Conservation (phyloP, 2,329 filamentous ascomycete species). For the Aspergillus sp. region DNA sequence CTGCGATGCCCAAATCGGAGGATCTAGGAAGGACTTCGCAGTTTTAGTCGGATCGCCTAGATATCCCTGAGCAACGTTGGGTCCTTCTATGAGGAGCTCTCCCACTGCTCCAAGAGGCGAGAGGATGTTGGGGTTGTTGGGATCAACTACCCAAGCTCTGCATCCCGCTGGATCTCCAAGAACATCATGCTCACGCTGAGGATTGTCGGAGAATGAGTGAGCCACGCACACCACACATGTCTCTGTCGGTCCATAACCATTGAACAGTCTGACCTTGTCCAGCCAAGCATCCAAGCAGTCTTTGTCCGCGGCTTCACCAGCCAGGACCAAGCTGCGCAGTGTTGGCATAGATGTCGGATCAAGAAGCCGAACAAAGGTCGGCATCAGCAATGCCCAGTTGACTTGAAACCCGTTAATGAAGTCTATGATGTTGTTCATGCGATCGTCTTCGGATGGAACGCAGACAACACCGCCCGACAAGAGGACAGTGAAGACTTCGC, state of each 20-base stretch:
- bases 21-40: slow-evolving; percentile 15
- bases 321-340: slow-evolving; percentile 20
- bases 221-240: no score
- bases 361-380: slow-evolving; percentile 43
- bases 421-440: slow-evolving; percentile 31
- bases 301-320: neutral
- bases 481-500: slow-evolving; percentile 30
- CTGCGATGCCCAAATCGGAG: slow-evolving; percentile 13
- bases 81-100: slow-evolving; percentile 39
- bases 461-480: slow-evolving; percentile 40
- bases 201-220: no score
- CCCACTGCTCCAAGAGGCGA: slow-evolving; percentile 35
- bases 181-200: no score
- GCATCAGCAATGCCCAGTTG: slow-evolving; percentile 52
- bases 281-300: neutral
- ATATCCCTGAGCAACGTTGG: slow-evolving; percentile 23
- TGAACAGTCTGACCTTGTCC: no score
- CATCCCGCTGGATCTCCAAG: no score
- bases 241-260: no score
- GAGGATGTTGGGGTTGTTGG: slow-evolving; percentile 2
- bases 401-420: slow-evolving; percentile 10
- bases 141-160: slow-evolving; percentile 10
- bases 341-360: slow-evolving; percentile 19
- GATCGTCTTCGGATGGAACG: slow-evolving; percentile 36
- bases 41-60: slow-evolving; percentile 20